These are phyloP conservation scores for Hirsutella minnesotensis DNA, from an alignment of 2,329 filamentous ascomycete species.

Conservation along the genomic window DNA sequence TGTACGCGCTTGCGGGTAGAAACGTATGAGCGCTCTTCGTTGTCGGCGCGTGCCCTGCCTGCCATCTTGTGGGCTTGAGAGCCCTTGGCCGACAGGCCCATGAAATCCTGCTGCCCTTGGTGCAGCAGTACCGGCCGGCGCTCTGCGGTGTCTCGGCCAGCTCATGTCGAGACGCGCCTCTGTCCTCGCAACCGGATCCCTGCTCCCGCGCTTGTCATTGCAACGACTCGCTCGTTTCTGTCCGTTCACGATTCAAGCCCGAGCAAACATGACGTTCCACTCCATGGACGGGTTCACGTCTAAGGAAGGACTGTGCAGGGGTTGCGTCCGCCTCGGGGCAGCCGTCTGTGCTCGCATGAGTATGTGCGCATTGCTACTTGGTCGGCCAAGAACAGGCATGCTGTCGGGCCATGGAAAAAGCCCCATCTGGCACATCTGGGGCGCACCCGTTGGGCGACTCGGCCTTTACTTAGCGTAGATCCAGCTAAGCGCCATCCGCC, in stretches of 20 bases:
- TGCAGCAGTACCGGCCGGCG: constrained; percentile 1
- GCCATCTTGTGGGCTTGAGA: too few species aligned
- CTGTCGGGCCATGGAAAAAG: neutral
- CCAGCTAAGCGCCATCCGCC: constrained; percentile 2
- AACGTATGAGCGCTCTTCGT: too few species aligned
- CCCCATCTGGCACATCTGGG: neutral
- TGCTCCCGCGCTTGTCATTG: neutral
- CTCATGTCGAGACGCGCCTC: neutral
- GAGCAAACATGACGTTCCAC: neutral
- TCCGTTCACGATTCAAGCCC: neutral
- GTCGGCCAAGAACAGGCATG: neutral
- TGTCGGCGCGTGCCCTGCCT: too few species aligned
- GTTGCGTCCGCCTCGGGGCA: neutral
- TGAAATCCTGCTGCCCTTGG: neutral
- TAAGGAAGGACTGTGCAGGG: neutral
- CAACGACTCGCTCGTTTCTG: neutral
- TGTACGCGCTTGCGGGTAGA: too few species aligned
- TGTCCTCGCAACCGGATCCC: neutral
- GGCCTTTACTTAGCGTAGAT: constrained; percentile 3
- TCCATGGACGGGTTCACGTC: neutral
- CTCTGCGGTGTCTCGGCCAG: neutral
- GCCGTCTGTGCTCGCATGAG: neutral
- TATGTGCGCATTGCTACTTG: neutral
- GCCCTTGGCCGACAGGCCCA: neutral
- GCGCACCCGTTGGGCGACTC: neutral